phyloP scores from a whole-genome alignment of 805 yeast species.

The Tetrapisispora iriomotensis region DNA sequence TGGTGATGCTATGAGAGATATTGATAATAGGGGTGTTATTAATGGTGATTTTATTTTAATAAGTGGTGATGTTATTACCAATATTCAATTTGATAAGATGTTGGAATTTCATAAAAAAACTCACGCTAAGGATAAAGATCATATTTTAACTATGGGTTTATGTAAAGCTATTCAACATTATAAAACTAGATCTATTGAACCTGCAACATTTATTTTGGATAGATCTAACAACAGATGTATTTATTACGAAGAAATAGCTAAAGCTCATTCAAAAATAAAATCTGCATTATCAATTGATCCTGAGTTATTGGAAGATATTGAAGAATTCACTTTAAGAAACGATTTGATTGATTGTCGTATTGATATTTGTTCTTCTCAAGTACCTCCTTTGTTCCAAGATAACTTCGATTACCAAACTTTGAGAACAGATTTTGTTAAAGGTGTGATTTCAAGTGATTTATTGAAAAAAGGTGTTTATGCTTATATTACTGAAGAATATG shows the following conservation, averaged over 20 bases:
- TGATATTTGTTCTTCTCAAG: slow-evolving; percentile 89
- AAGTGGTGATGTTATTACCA: slow-evolving; percentile 93
- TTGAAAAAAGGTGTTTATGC: slow-evolving; percentile 86
- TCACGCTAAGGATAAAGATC: slow-evolving; percentile 71
- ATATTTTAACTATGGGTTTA: slow-evolving; percentile 88
- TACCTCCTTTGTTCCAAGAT: slow-evolving; percentile 91
- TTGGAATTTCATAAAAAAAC: slow-evolving; percentile 64
- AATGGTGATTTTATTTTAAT: slow-evolving; percentile 83
- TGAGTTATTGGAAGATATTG: slow-evolving; percentile 65
- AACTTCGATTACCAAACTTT: slow-evolving; percentile 88
- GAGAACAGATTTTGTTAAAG: slow-evolving; percentile 80
- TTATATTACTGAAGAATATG: slow-evolving; percentile 73
- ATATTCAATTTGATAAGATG: slow-evolving; percentile 68
- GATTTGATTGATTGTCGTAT: slow-evolving; percentile 94
- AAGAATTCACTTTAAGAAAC: slow-evolving; percentile 72
- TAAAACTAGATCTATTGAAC: slow-evolving; percentile 74
- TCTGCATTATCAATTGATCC: slow-evolving; percentile 61
- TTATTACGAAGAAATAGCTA: slow-evolving; percentile 71
- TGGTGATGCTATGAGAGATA: slow-evolving; percentile 95
- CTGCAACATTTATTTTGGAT: slow-evolving; percentile 79
- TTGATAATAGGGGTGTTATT: slow-evolving; percentile 83
- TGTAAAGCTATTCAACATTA: slow-evolving; percentile 78
- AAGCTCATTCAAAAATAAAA: slow-evolving; percentile 37
- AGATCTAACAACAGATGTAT: slow-evolving; percentile 65
- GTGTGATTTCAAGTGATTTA: slow-evolving; percentile 83